These are phyloP conservation scores for Penicillium antarcticum DNA, from an alignment of 495 filamentous ascomycete species.

Conservation along the genomic window DNA sequence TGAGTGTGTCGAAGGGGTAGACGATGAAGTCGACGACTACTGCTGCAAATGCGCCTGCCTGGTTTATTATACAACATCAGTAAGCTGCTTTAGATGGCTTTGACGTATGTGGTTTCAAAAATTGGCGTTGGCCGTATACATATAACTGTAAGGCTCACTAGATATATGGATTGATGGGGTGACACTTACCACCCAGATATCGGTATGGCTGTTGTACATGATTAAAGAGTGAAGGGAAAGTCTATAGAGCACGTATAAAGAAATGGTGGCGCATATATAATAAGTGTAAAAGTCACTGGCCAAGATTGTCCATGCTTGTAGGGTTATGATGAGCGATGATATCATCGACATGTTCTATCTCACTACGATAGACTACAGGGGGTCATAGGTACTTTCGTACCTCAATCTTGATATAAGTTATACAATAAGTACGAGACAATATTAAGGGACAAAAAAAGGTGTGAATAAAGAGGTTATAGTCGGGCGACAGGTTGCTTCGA, in stretches of 20 bases:
- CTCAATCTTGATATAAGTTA: too few species aligned
- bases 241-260: not conserved
- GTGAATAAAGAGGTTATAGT: too few species aligned
- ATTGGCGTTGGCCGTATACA: not conserved
- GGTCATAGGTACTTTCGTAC: too few species aligned
- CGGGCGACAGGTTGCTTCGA: too few species aligned
- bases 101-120: not conserved
- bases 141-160: not conserved
- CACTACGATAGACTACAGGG: too few species aligned
- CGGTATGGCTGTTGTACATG: constrained; percentile 49
- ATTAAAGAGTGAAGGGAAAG: not conserved
- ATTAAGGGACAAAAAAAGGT: too few species aligned
- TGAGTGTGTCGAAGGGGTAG: constrained; percentile 82
- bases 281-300: not conserved
- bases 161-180: not conserved
- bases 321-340: constrained; percentile 2
- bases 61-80: not conserved
- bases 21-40: constrained; percentile 76
- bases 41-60: constrained; percentile 81
- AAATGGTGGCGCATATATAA: not conserved
- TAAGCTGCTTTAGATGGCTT: not conserved
- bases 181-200: constrained; percentile 47
- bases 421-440: too few species aligned
- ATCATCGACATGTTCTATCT: not conserved
- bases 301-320: not conserved